phyloP scores from a whole-genome alignment of 352 stramenopile species.

The Phytophthora multivora region DNA sequence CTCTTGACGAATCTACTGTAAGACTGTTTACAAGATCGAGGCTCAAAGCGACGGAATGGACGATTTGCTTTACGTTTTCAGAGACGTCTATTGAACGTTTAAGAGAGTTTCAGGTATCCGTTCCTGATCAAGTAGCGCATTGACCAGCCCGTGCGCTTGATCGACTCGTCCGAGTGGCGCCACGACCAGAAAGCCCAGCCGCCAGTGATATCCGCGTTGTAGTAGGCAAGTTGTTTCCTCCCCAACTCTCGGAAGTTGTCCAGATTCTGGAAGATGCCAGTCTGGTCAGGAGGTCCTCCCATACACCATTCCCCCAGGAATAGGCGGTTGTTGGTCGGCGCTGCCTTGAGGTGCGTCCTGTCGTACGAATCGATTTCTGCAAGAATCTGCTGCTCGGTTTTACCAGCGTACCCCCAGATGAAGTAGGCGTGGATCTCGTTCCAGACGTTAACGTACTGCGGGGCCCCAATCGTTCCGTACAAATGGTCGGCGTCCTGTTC shows the following conservation, averaged over 20 bases:
- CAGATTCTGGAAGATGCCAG: slow-evolving; percentile 36
- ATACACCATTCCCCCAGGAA: slow-evolving; percentile 67
- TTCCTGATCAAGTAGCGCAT: slow-evolving; percentile 36
- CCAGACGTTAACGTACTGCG: slow-evolving; percentile 61
- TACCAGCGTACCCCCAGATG: slow-evolving; percentile 45
- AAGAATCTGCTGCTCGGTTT: slow-evolving; percentile 26
- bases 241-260: slow-evolving; percentile 40
- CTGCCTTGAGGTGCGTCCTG: slow-evolving; percentile 16
- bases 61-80: too few species aligned
- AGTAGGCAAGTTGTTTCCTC: slow-evolving; percentile 36
- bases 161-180: slow-evolving; percentile 45
- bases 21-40: too few species aligned
- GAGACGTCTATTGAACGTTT: neutral
- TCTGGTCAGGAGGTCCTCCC: slow-evolving; percentile 28
- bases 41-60: too few species aligned
- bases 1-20: neutral
- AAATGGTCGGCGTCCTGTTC: slow-evolving; percentile 38
- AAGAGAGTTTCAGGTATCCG: slow-evolving; percentile 24
- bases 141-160: slow-evolving; percentile 46
- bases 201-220: slow-evolving; percentile 17
- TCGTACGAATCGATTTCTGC: slow-evolving; percentile 31
- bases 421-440: slow-evolving; percentile 65
- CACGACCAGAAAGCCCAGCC: slow-evolving; percentile 64
- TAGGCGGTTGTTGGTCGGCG: slow-evolving; percentile 16
- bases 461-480: slow-evolving; percentile 29